Base-by-base conservation (phyloP, 1,139 yeast species). In the Pichia sp. region DNA sequence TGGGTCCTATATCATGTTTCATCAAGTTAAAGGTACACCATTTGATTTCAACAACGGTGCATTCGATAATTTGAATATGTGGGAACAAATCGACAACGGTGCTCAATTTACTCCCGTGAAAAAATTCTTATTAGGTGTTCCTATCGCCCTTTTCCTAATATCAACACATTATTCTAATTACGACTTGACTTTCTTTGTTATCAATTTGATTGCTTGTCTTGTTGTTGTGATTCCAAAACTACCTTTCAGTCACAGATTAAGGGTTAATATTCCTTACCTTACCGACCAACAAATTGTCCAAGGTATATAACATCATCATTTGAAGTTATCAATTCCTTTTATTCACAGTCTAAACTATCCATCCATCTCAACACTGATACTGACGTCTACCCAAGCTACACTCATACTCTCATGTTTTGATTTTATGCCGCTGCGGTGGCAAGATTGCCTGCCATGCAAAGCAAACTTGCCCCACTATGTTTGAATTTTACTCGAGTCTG, bases 21-120 rank as follows among this genome's bases (percentile, higher is more conserved):
- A 91, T 62, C 84, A 85, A 60, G 86, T 91, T 39, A 91, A 89
- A 57, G 98, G 98, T 26, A 86, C 95, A 3, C 98, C 98, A 1
- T 91, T 91, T 61, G 98, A 91, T 53, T 88, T 89, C 67, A 91
- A 89, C 60, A 82, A 86, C 31, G 98, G 98, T 34, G 97, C 97
- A 0, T 91, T 84, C 62, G 98, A 91, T 61, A 82, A 86, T 58
- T 72, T 91, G 54, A 91, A 96, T 23, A 85, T 91, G 96, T 91
- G 98, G 98, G 98, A 91, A 63, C 98, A 91, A 64, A 82, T 91
- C 50, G 96, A 91, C 62, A 82, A 89, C 55, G 98, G 97, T 47
- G 96, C 88, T 59, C 95, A 88, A 61, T 91, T 89, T 61, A 91
- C 98, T 0, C 98, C 98, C 5, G 80, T 96, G 22, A 88, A 91